phyloP scores from a whole-genome alignment of 805 yeast species.

The Saturnispora silvae region DNA sequence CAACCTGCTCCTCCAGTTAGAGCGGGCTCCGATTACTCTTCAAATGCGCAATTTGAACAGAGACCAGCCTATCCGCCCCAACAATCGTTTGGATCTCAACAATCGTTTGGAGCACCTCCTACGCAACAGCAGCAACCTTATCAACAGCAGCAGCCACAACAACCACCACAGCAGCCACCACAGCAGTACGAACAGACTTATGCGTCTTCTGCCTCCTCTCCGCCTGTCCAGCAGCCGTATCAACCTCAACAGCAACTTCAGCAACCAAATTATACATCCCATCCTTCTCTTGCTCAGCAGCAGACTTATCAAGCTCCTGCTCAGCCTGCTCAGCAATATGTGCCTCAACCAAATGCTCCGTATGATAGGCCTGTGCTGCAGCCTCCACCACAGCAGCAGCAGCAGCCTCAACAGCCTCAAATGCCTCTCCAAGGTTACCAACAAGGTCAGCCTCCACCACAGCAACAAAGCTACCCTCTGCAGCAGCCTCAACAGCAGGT shows the following conservation, averaged over 20 bases:
- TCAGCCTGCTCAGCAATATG: not conserved
- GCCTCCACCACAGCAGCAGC: conserved; percentile 9
- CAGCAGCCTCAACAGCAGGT: conserved; percentile 8
- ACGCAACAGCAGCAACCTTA: not conserved
- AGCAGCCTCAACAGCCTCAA: conserved; percentile 8
- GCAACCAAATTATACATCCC: not conserved
- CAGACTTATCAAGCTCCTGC: not conserved
- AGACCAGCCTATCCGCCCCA: conserved; percentile 2
- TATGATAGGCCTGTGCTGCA: too few species aligned
- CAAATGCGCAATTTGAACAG: not conserved
- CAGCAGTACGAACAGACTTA: not conserved
- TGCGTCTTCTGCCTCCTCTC: not conserved
- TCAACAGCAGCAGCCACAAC: not conserved
- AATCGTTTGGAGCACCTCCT: conserved; percentile 10
- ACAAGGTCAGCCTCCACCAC: conserved; percentile 5
- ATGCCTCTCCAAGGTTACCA: conserved; percentile 10
- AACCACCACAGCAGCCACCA: not conserved
- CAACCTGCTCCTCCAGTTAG: not conserved
- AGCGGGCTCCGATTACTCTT: not conserved
- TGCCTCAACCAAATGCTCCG: too few species aligned
- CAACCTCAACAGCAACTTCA: conserved; percentile 9
- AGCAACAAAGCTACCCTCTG: conserved; percentile 5
- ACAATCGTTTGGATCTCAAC: conserved; percentile 4
- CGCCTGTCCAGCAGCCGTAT: conserved; percentile 9
- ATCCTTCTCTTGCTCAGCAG: not conserved